Evolutionary conservation across 441 rosid species (phyloP), one percentile per base, ranked within the genome.

Genomic region (Corymbia calophylla): DNA sequence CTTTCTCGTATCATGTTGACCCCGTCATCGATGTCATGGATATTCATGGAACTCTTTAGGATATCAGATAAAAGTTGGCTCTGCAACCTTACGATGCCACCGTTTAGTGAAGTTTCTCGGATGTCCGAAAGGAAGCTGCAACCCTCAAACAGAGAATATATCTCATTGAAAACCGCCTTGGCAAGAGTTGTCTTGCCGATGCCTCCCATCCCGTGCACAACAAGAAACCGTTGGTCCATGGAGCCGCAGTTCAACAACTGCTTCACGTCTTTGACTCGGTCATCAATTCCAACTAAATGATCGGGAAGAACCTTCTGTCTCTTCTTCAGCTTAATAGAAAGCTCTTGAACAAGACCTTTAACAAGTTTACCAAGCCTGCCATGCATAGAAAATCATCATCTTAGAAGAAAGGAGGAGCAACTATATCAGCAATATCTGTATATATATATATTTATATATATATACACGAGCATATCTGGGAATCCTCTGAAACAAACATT

Each of bases 1-100:
- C 47, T 1, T 0, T 1, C 1, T 31, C 0, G 47, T 18, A 68
- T 32, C 47, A 9, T 9, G 47, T 17, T 2, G 14, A 4, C 3
- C 2, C 80, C 47, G 0, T 17, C 2, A 0, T 68, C 23, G 1
- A 2, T 7, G 3, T 66, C 23, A 18, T 32, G 44, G 12, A 31
- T 1, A 66, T 66, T 2, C 2, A 0, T 4, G 6, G 23, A 8
- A 25, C 6, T 8, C 25, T 9, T 32, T 13, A 68, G 80, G 80
- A 68, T 68, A 16, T 31, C 23, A 3, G 3, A 17, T 31, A 66
- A 6, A 1, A 66, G 77, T 3, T 8, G 44, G 1, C 16, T 66
- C 77, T 68, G 47, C 80, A 68, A 32, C 7, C 7, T 17, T 9
- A 17, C 44, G 3, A 32, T 68, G 23, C 5, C 80, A 31, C 2